phyloP scores from a whole-genome alignment of 805 yeast genomes.

The Candida tibetensis region DNA sequence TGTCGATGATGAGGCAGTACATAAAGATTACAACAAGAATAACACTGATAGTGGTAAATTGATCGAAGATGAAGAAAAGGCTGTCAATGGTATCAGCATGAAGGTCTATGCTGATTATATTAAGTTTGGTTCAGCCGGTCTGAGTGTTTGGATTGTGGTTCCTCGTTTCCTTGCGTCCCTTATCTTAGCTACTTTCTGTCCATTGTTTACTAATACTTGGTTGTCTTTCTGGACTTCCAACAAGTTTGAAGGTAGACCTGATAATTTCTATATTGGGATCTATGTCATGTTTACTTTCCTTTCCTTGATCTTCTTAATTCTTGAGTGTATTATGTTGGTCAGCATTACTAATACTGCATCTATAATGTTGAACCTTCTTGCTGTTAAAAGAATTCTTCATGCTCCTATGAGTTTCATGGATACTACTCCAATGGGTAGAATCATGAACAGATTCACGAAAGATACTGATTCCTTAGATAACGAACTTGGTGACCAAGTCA shows the following conservation, averaged over 20 bases:
- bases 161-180: conserved; percentile 19
- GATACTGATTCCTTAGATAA: conserved; percentile 85
- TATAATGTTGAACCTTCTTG: conserved; percentile 55
- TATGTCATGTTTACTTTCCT: conserved; percentile 60
- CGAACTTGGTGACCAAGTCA: conserved; percentile 67
- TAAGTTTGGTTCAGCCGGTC: conserved; percentile 26
- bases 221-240: conserved; percentile 74
- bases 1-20: conserved; percentile 34
- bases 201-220: conserved; percentile 70
- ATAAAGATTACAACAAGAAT: conserved; percentile 28
- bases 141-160: conserved; percentile 19
- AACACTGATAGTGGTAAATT: conserved; percentile 12
- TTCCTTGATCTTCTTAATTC: conserved; percentile 41
- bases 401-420: conserved; percentile 85
- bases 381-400: conserved; percentile 58
- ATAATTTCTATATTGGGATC: conserved; percentile 69
- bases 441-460: conserved; percentile 80
- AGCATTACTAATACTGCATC: conserved; percentile 54
- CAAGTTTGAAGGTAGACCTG: conserved; percentile 45
- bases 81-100: conserved; percentile 25
- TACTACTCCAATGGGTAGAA: conserved; percentile 84
- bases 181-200: conserved; percentile 46
- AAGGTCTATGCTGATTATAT: conserved; percentile 33
- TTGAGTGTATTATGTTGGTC: conserved; percentile 47
- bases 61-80: conserved; percentile 17